phyloP scores from a whole-genome alignment of 805 yeast species.

The Starmerella ratchasimensis region DNA sequence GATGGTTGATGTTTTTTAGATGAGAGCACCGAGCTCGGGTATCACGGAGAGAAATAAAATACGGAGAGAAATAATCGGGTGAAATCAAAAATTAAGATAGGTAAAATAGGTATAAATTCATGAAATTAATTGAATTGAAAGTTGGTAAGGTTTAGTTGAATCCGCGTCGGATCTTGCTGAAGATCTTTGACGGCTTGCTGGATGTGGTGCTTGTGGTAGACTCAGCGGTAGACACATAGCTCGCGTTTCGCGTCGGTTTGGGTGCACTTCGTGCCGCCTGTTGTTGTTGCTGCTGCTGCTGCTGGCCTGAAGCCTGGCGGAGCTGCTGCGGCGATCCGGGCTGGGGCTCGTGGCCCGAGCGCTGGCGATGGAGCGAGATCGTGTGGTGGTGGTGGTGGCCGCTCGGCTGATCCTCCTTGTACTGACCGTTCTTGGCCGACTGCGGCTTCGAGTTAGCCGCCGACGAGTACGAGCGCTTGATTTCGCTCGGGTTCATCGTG shows the following conservation, averaged over 20 bases:
- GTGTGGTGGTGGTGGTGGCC: neutral
- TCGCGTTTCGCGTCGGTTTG: neutral
- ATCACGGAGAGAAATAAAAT: no score
- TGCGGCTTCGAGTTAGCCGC: neutral
- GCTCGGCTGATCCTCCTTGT: neutral
- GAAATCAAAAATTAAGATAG: no score
- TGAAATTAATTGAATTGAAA: no score
- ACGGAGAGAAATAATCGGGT: no score
- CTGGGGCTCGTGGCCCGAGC: neutral
- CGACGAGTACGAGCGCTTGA: no score
- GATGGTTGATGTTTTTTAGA: no score
- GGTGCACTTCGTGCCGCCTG: neutral
- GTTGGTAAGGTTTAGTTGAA: neutral
- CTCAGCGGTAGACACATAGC: neutral
- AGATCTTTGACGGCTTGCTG: neutral
- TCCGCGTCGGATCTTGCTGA: neutral
- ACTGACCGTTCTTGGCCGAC: neutral
- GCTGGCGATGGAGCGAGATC: neutral
- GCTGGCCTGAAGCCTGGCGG: neutral
- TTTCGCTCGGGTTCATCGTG: neutral
- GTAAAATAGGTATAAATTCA: no score
- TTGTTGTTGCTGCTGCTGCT: neutral
- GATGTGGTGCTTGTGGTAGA: neutral
- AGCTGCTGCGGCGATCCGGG: constrained; percentile 12
- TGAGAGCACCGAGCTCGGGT: no score